phyloP scores from a whole-genome alignment of 768 basidiomycete genomes.

The Tulasnella sp. region DNA sequence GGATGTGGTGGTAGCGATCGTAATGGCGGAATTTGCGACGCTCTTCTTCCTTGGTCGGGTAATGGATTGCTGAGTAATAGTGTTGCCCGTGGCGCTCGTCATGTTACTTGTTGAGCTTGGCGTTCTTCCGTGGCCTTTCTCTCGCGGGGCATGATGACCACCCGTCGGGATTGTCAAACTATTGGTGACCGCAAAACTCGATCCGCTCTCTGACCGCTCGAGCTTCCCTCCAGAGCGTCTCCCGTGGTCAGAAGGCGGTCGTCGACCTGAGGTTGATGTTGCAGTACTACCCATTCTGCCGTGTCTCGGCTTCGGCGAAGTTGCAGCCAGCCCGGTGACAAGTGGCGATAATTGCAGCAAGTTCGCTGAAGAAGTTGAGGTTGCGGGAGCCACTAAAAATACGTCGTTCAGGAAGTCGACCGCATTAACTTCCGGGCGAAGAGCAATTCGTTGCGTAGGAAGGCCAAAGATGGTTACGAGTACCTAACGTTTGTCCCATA shows the following conservation, averaged over 20 bases:
- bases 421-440: slow-evolving; percentile 22
- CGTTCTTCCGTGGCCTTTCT: slow-evolving; percentile 15
- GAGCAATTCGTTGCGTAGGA: slow-evolving; percentile 24
- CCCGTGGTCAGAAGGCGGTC: background rate
- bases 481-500: background rate
- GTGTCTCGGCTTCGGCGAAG: slow-evolving; percentile 1
- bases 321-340: background rate
- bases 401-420: slow-evolving; percentile 25
- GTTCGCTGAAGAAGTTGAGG: slow-evolving; percentile 18
- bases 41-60: slow-evolving; percentile 3
- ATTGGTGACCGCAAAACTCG: background rate
- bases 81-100: slow-evolving; percentile 10
- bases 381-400: slow-evolving; percentile 26
- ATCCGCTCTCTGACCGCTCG: slow-evolving; percentile 18
- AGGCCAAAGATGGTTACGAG: slow-evolving; percentile 33
- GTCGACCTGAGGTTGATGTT: background rate
- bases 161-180: slow-evolving; percentile 3
- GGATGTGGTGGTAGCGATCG: slow-evolving; percentile 3
- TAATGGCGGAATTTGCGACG: background rate
- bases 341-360: background rate
- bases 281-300: slow-evolving; percentile 15
- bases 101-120: background rate
- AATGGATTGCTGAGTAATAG: slow-evolving; percentile 15
- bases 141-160: background rate
- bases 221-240: background rate